Percentiles rank a stretch among this genome's conserved stretches.
Evolutionary conservation across 106 monocot genomes (phyloP).

Genomic region (Hemerocallis citrina): DNA sequence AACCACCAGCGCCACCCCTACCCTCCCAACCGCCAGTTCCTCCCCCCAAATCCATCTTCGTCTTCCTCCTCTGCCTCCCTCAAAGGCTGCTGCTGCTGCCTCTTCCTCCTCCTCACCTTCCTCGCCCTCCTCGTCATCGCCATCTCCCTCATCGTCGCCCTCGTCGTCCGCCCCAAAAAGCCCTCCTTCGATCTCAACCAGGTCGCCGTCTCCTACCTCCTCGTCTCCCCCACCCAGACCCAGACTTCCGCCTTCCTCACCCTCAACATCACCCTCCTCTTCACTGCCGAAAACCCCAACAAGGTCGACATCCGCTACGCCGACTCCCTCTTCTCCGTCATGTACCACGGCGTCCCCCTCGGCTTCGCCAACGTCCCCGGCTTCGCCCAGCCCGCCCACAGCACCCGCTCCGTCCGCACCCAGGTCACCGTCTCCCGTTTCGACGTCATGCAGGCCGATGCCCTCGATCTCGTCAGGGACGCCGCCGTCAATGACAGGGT

Average conservation of each 20-base stretch:
- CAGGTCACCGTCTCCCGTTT: constrained; percentile 44
- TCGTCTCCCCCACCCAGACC: constrained; percentile 33
- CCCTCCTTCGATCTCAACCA: constrained; percentile 67
- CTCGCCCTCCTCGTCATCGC: constrained; percentile 63
- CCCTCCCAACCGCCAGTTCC: neutral
- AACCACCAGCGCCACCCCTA: neutral
- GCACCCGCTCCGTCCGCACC: constrained; percentile 32
- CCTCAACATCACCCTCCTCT: constrained; percentile 74
- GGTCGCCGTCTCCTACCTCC: constrained; percentile 60
- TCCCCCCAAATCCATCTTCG: neutral
- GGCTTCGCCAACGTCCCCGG: constrained; percentile 55
- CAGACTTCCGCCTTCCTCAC: constrained; percentile 42
- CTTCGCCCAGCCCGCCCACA: constrained; percentile 66
- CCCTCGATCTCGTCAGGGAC: constrained; percentile 47
- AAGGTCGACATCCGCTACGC: constrained; percentile 62
- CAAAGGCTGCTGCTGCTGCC: constrained; percentile 86
- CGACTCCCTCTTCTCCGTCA: constrained; percentile 39
- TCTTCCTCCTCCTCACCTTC: constrained; percentile 84
- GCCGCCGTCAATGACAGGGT: constrained; percentile 69
- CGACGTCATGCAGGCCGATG: constrained; percentile 59
- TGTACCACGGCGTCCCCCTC: constrained; percentile 81
- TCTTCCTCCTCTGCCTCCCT: constrained; percentile 42
- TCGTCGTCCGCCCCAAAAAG: constrained; percentile 58
- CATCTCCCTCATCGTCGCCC: constrained; percentile 48
- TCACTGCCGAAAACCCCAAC: constrained; percentile 77